A percentile compares a stretch with the other conserved stretches of the same genome.
phyloP scores from a whole-genome alignment of 1,139 yeast genomes.

The Sugiyamaella sp. region DNA sequence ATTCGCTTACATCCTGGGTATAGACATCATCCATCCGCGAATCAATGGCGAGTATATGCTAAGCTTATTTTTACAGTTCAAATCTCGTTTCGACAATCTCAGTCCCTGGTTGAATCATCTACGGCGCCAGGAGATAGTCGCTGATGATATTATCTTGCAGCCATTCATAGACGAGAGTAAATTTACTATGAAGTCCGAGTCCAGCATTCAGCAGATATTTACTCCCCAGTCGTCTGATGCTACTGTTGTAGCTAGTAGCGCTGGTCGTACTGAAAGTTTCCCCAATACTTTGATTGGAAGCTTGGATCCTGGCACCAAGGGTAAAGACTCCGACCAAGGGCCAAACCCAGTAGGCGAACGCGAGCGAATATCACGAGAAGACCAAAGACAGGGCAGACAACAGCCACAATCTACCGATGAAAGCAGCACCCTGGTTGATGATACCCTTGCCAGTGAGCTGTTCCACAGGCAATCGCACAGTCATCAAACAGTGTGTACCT shows the following conservation, averaged over 20 bases:
- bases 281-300: slow-evolving; percentile 5
- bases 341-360: too few relatives aligned
- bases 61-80: slow-evolving; percentile 8
- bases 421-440: too few relatives aligned
- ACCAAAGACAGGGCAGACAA: background rate
- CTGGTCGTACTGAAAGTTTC: slow-evolving; percentile 1
- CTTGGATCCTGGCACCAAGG: background rate
- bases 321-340: too few relatives aligned
- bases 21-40: slow-evolving; percentile 22
- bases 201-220: slow-evolving; percentile 15
- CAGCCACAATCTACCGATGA: too few relatives aligned
- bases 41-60: slow-evolving; percentile 21
- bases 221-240: background rate
- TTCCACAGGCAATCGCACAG: too few relatives aligned
- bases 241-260: background rate
- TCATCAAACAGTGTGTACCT: too few relatives aligned
- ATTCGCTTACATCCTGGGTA: slow-evolving; percentile 19
- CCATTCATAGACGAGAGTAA: slow-evolving; percentile 10
- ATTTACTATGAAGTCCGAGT: slow-evolving; percentile 13
- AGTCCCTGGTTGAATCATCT: background rate
- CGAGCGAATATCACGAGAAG: too few relatives aligned
- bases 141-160: slow-evolving; percentile 6
- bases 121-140: slow-evolving; percentile 4
- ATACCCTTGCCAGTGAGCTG: too few relatives aligned
- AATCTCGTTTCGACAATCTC: slow-evolving; percentile 9